A percentile compares a stretch with the other conserved stretches of the same genome.
These are phyloP conservation scores for Fusarium irregulare DNA, from an alignment of 2,329 filamentous ascomycete species.

Conservation along the genomic window DNA sequence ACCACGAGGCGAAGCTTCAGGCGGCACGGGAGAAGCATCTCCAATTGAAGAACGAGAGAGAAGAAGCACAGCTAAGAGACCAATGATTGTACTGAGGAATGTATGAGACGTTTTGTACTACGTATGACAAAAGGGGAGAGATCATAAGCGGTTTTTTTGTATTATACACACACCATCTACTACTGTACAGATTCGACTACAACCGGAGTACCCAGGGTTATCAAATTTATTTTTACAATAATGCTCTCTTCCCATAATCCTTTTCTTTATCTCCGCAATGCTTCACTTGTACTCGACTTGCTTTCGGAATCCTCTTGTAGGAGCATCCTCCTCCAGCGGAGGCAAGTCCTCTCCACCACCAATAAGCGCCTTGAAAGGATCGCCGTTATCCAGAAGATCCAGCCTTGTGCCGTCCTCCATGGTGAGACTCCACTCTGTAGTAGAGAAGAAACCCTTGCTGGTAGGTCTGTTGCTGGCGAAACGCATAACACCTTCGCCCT, in stretches of 20 bases:
- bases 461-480: conserved; percentile 80
- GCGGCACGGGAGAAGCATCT: conserved; percentile 63
- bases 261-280: neutral
- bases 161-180: conserved; percentile 53
- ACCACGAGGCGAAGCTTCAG: conserved; percentile 59
- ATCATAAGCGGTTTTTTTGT: conserved; percentile 52
- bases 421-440: conserved; percentile 88
- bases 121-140: conserved; percentile 41
- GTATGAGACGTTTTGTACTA: conserved; percentile 47
- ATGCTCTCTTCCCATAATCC: conserved; percentile 1
- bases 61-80: conserved; percentile 42
- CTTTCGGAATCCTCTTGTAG: conserved; percentile 65
- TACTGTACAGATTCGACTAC: conserved; percentile 49
- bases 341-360: conserved; percentile 57
- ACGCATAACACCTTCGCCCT: conserved; percentile 76
- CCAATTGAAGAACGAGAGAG: conserved; percentile 64
- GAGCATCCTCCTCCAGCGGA: conserved; percentile 49
- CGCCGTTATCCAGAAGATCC: conserved; percentile 77
- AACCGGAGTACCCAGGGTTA: conserved; percentile 43
- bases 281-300: conserved; percentile 51
- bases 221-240: conserved; percentile 33
- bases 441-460: conserved; percentile 77
- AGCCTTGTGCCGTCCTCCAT: conserved; percentile 70
- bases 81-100: conserved; percentile 34
- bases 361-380: conserved; percentile 73